Evolutionary conservation across 768 basidiomycete species (phyloP), one percentile per base, ranked within the genome.

Genomic region (Termitomyces sp.): DNA sequence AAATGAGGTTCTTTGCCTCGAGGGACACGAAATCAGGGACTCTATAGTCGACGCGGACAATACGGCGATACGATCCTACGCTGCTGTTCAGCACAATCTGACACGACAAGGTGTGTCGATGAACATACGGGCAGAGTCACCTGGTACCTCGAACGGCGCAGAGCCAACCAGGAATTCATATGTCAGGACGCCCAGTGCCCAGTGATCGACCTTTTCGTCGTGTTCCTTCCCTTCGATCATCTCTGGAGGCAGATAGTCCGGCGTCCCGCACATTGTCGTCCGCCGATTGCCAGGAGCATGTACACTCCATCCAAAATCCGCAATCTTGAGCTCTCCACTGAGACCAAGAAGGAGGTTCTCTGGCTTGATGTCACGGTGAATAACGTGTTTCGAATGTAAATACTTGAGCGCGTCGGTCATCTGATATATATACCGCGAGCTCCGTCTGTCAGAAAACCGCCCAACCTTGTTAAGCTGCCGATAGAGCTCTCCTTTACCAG

Each of bases 361-460:
- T 0, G 97, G 97, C 73, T 99, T 99, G 75, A 99, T 99, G 67
- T 99, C 97, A 39, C 97, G 86, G 72, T 99, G 97, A 54, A 98
- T 99, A 67, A 99, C 95, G 66, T 98, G 95, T 69, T 98, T 99
- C 50, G 79, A 76, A 70, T 99, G 97, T n/a, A 98, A 80, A 69
- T 99, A 99, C 8, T 77, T 78, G 44, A 99, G 76, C 2, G 96
- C 97, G 71, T 98, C 96, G 7, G 95, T 89, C 96, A 99, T 98
- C 71, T 98, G 97, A 67, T 93, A 90, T 64, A 98, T 88, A 72
- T 99, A 99, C 71, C 93, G 74, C 34, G 91, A 83, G 66, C 89
- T 90, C 30, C 94, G 79, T 68, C 87, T 86, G 76, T 98, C 97
- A 16, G 87, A 85, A 76, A 98, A 99, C 62, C 81, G 79, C 11